Conservation (phyloP, 208 protist genomes). For the Entamoeba invadens region DNA sequence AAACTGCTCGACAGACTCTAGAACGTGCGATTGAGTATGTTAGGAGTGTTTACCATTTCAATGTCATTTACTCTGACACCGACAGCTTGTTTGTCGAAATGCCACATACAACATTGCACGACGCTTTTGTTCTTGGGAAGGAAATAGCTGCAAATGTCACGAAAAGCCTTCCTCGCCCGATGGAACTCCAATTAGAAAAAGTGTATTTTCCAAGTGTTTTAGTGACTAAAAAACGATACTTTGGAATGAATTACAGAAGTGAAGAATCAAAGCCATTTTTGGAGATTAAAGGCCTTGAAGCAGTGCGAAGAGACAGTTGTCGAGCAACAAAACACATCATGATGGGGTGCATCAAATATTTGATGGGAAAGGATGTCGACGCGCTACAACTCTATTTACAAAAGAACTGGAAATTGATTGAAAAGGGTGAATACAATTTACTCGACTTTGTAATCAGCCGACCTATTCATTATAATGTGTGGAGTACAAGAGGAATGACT, state of each 20-base stretch:
- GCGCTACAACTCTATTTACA: constrained; percentile 49
- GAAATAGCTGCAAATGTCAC: constrained; percentile 29
- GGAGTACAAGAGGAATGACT: constrained; percentile 30
- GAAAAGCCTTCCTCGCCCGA: constrained; percentile 31
- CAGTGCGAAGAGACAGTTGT: constrained; percentile 56
- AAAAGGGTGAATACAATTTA: constrained; percentile 21
- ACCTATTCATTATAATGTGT: constrained; percentile 35
- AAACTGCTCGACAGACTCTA: constrained; percentile 52
- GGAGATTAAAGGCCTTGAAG: constrained; percentile 59
- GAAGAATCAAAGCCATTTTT: constrained; percentile 15
- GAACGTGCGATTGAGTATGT: constrained; percentile 37
- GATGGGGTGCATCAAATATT: constrained; percentile 38
- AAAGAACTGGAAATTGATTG: constrained; percentile 39
- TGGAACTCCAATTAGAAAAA: constrained; percentile 62
- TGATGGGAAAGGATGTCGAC: constrained; percentile 50
- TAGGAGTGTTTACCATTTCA: not conserved
- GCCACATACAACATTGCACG: constrained; percentile 22
- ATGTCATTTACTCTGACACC: constrained; percentile 66
- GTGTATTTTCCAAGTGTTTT: constrained; percentile 58
- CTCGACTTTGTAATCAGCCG: constrained; percentile 58
- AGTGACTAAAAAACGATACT: constrained; percentile 60
- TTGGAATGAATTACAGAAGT: constrained; percentile 52
- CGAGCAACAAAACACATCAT: constrained; percentile 43
- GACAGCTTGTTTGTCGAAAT: constrained; percentile 46
- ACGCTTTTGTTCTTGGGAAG: constrained; percentile 51